These are phyloP conservation scores for Clitocybe nebularis DNA, from an alignment of 1,284 basidiomycete genomes.

Conservation along the genomic window DNA sequence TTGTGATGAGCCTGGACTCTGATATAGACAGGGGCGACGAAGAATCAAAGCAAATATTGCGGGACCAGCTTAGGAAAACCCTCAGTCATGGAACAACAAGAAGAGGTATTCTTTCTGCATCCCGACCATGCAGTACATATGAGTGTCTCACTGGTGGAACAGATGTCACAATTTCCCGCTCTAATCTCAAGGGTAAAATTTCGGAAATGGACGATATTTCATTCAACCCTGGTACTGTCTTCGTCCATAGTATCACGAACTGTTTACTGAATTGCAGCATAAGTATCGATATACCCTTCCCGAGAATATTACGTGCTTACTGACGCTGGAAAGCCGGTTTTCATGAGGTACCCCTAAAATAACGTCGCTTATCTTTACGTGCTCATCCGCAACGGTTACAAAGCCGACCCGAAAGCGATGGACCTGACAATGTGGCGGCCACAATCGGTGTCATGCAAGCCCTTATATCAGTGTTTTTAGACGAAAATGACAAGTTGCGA, in stretches of 20 bases:
- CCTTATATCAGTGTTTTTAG: constrained; percentile 86
- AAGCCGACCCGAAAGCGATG: constrained; percentile 49
- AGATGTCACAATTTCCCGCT: constrained; percentile 14
- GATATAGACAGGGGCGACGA: constrained; percentile 44
- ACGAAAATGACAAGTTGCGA: constrained; percentile 80
- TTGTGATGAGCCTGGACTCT: constrained; percentile 36
- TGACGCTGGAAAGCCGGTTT: constrained; percentile 93
- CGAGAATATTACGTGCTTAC: constrained; percentile 91
- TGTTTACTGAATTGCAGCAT: constrained; percentile 10
- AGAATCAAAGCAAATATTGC: constrained; percentile 57
- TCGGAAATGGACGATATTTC: constrained; percentile 26
- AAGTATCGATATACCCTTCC: constrained; percentile 51
- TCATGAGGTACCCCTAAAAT: constrained; percentile 56
- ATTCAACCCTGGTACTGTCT: constrained; percentile 28
- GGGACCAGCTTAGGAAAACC: constrained; percentile 67
- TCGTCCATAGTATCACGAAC: constrained; percentile 7
- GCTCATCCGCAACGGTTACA: no score
- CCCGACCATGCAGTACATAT: not conserved
- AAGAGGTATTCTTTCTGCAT: constrained; percentile 26
- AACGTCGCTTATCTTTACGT: constrained; percentile 7
- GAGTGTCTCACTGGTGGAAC: constrained; percentile 7
- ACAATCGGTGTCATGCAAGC: constrained; percentile 94
- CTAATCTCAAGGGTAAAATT: constrained; percentile 25
- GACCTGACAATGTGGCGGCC: constrained; percentile 67
- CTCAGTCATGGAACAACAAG: constrained; percentile 47